Base-by-base conservation (phyloP, 2,329 filamentous ascomycete genomes). In the Aspergillus novofumigatus region DNA sequence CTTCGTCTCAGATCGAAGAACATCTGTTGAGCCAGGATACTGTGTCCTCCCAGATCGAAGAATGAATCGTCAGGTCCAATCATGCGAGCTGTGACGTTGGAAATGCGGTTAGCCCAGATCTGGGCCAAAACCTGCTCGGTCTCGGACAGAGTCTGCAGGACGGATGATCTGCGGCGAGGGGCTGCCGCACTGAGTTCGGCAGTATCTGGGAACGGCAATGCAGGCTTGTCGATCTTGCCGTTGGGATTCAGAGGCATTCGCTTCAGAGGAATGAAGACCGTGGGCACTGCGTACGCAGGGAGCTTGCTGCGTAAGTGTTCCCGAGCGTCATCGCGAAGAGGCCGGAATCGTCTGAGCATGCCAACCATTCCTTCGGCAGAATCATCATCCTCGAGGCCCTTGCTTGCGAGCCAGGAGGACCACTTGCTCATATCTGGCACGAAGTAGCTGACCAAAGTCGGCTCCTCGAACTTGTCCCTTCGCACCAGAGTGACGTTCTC, bases 401-500 rank as follows among this genome's bases (percentile, higher is more conserved):
- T 77, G 52, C 78, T 75, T 49, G 83, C 74, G 29, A 92, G 78
- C 83, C 86, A 93, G 21, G 82, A 76, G 45, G 80, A 76, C 91
- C 91, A 96, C 63, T 87, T 83, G 61, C 82, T 82, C 74, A 86
- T 81, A 65, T 96, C 89, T 9, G 92, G 91, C 3, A 97, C 92
- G 59, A 96, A 85, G 73, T 97, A 97, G 72, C 88, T 96, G 65
- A 96, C 90, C 21, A 97, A 80, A 0, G 84, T 93, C 17, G 86
- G 88, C 72, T 97, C 93, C 72, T 96, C 91, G 70, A 92, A 85
- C 66, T 87, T 87, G 75, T 96, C 88, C 74, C 91, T 85, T 72
- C 91, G 85, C 3, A 97, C 85, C 2, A 97, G 78, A 0, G 93
- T 97, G 64, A 91, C 87, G 74, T 89, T 91, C 63, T 97, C 93